These are phyloP conservation scores for Sarcocystis neurona DNA, from an alignment of 169 alveolate species.

Conservation along the genomic window DNA sequence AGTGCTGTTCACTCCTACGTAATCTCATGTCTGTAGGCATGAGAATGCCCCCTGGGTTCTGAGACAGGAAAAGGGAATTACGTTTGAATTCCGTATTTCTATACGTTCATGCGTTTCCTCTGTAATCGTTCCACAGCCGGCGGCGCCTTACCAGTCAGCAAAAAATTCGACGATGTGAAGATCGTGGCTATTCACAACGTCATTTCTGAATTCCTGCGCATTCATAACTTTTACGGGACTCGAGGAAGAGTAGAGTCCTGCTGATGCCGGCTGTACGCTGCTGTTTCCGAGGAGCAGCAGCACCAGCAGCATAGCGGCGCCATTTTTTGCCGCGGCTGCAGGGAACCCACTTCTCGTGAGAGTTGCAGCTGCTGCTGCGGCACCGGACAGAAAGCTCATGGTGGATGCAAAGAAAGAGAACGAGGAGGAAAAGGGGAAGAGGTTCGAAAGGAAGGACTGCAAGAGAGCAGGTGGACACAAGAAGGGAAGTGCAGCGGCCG, in stretches of 20 bases:
- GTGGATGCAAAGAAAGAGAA: neutral
- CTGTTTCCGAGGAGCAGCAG: neutral
- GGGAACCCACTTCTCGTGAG: no score
- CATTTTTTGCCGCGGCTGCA: no score
- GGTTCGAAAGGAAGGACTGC: no score
- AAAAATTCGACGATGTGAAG: slow-evolving; percentile 84
- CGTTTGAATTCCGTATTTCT: no score
- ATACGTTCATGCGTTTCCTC: no score
- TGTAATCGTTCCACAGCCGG: no score
- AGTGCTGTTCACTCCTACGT: neutral
- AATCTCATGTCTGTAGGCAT: neutral
- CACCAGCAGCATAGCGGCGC: neutral
- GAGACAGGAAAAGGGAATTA: neutral
- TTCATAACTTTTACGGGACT: slow-evolving; percentile 77
- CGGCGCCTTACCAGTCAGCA: slow-evolving; percentile 86
- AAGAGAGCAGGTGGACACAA: no score
- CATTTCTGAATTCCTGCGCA: slow-evolving; percentile 71
- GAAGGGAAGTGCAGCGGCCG: no score
- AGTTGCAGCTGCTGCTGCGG: no score
- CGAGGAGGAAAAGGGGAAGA: neutral
- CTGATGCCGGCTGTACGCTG: slow-evolving; percentile 44
- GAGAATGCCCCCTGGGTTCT: neutral
- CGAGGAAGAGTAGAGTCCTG: slow-evolving; percentile 65
- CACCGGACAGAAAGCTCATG: no score
- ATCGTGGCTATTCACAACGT: slow-evolving; percentile 71